These are phyloP conservation scores for Eimeria falciformis DNA, from an alignment of 169 alveolate genomes.

Conservation along the genomic window DNA sequence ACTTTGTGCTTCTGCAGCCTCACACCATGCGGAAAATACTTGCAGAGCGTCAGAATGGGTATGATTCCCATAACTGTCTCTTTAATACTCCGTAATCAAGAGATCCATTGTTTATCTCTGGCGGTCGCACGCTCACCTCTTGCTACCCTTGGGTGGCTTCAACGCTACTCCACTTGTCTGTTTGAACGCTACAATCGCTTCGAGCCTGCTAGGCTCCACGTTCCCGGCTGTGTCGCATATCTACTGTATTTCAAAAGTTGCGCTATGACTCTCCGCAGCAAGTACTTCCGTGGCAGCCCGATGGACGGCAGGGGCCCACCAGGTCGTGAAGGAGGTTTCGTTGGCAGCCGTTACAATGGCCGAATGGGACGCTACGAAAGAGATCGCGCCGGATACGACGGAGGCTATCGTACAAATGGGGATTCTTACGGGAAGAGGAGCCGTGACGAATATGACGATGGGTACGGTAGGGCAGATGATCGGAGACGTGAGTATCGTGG, in stretches of 20 bases:
- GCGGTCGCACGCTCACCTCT: too few species aligned
- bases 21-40: constrained; percentile 63
- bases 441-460: constrained; percentile 68
- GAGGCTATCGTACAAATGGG: constrained; percentile 46
- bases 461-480: constrained; percentile 59
- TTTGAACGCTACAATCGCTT: too few species aligned
- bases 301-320: constrained; percentile 24
- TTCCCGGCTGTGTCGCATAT: too few species aligned
- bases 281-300: constrained; percentile 50
- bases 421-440: constrained; percentile 45
- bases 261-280: not conserved
- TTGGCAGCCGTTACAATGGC: constrained; percentile 48
- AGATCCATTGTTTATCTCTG: not conserved
- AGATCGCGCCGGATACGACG: not conserved
- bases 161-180: too few species aligned
- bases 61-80: not conserved
- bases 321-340: constrained; percentile 23
- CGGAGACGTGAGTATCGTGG: constrained; percentile 47
- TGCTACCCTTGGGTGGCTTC: too few species aligned
- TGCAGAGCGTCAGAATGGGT: constrained; percentile 72
- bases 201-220: too few species aligned
- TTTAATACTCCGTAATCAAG: not conserved
- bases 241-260: too few species aligned
- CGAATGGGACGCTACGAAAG: constrained; percentile 50
- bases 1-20: constrained; percentile 42